Conservation (phyloP, 768 basidiomycete genomes). For the Chiua virens region DNA sequence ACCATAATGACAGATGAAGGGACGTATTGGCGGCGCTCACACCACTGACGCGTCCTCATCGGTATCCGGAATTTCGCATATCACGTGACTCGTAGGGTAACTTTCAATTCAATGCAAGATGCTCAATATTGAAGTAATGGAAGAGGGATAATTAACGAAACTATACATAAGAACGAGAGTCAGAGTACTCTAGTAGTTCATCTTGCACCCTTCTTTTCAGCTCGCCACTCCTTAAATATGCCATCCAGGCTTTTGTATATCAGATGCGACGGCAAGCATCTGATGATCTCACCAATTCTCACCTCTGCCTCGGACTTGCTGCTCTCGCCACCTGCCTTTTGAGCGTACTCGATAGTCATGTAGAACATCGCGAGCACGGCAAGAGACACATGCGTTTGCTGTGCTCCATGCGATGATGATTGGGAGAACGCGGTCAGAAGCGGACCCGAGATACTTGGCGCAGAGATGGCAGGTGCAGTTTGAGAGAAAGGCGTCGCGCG, state of each 20-base stretch:
- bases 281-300: constrained; percentile 84
- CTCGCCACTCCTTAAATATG: constrained; percentile 91
- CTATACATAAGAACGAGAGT: neutral
- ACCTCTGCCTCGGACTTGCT: constrained; percentile 73
- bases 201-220: constrained; percentile 74
- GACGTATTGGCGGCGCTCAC: constrained; percentile 7
- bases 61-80: constrained; percentile 8
- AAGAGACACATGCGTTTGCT: constrained; percentile 93
- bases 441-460: constrained; percentile 65
- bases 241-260: constrained; percentile 92
- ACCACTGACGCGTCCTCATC: constrained; percentile 36
- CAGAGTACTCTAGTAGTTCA: constrained; percentile 17
- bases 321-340: constrained; percentile 63
- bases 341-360: constrained; percentile 79
- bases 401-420: constrained; percentile 78
- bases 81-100: too few species aligned
- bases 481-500: constrained; percentile 72
- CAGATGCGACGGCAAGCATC: constrained; percentile 82
- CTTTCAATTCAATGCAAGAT: too few species aligned
- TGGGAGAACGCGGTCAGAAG: constrained; percentile 67
- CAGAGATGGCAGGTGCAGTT: constrained; percentile 57
- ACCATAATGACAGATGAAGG: constrained; percentile 30
- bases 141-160: constrained; percentile 7
- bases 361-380: constrained; percentile 91
- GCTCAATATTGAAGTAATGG: neutral